phyloP scores from a whole-genome alignment of 176 grass and related monocot species.

The Puya raimondii region DNA sequence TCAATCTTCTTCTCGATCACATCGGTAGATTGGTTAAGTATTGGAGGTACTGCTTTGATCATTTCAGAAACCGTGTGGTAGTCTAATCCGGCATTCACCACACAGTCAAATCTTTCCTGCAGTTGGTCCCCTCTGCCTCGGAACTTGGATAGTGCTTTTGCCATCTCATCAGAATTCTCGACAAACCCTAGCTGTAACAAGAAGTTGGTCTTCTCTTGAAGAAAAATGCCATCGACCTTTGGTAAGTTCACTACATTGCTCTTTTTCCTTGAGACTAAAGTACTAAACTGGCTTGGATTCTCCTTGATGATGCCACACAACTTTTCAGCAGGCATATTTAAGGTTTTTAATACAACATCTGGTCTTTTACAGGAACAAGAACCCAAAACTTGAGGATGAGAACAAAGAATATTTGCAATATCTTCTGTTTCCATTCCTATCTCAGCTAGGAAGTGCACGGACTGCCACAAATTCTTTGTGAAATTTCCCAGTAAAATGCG shows the following conservation, averaged over 20 bases:
- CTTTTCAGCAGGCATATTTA: constrained; percentile 21
- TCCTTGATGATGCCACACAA: constrained; percentile 46
- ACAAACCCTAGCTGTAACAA: constrained; percentile 41
- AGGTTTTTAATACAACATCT: constrained; percentile 19
- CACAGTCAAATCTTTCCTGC: constrained; percentile 39
- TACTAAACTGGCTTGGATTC: constrained; percentile 33
- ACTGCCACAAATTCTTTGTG: constrained; percentile 25
- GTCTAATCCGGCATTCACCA: constrained; percentile 39
- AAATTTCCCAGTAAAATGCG: constrained; percentile 33
- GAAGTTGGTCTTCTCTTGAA: constrained; percentile 43
- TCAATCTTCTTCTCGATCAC: constrained; percentile 40
- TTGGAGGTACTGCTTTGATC: constrained; percentile 29
- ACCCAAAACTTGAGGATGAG: constrained; percentile 35
- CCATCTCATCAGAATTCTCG: constrained; percentile 46
- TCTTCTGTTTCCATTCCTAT: constrained; percentile 25
- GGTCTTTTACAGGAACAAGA: constrained; percentile 34
- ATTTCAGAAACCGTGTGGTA: constrained; percentile 31
- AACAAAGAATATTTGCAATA: constrained; percentile 21
- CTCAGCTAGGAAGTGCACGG: background rate
- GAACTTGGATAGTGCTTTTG: constrained; percentile 29
- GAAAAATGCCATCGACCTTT: constrained; percentile 23
- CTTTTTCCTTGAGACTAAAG: constrained; percentile 28
- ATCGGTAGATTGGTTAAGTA: constrained; percentile 34
- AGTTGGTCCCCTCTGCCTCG: constrained; percentile 41
- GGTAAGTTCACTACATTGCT: background rate